Percentiles rank a stretch among this genome's conserved stretches.
These are phyloP conservation scores for Schizosaccharomyces versatilis DNA, from an alignment of 1,139 yeast species.

Conservation along the genomic window DNA sequence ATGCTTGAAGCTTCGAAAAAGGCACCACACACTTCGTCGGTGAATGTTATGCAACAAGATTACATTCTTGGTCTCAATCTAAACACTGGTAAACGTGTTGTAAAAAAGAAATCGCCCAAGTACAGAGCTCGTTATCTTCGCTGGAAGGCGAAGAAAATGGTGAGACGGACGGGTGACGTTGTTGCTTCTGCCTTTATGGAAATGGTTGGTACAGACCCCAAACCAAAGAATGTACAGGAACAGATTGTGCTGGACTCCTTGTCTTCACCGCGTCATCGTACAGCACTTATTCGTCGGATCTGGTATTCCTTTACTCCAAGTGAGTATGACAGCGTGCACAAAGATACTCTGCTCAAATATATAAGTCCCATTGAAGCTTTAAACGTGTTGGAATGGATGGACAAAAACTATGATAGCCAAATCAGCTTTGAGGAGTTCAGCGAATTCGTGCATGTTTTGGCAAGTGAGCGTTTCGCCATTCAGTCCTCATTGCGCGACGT, in stretches of 20 bases:
- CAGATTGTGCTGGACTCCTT: constrained; percentile 21
- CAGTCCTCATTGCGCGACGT: constrained; percentile 22
- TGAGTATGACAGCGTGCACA: constrained; percentile 19
- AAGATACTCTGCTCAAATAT: constrained; percentile 21
- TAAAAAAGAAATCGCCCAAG: constrained; percentile 8
- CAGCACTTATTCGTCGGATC: constrained; percentile 21
- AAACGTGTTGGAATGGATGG: constrained; percentile 20
- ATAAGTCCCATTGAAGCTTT: constrained; percentile 19
- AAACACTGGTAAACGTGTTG: constrained; percentile 3
- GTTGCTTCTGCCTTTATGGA: constrained; percentile 18
- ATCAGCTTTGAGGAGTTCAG: constrained; percentile 22
- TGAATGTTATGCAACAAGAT: constrained; percentile 23
- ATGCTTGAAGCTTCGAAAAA: constrained; percentile 20
- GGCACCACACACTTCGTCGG: constrained; percentile 21
- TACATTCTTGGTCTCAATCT: constrained; percentile 7
- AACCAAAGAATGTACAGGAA: constrained; percentile 14
- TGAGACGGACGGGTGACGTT: constrained; percentile 18
- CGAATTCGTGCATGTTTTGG: constrained; percentile 18
- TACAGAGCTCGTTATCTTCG: too few species aligned
- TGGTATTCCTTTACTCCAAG: constrained; percentile 25
- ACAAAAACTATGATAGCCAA: constrained; percentile 21
- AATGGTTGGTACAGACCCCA: constrained; percentile 11
- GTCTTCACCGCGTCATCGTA: constrained; percentile 17
- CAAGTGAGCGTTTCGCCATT: constrained; percentile 21
- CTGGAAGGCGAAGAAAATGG: constrained; percentile 15